Evolutionary conservation across 345 rosid species (phyloP), one percentile per base, ranked within the genome.

Genomic region (Eutrema heterophyllum): DNA sequence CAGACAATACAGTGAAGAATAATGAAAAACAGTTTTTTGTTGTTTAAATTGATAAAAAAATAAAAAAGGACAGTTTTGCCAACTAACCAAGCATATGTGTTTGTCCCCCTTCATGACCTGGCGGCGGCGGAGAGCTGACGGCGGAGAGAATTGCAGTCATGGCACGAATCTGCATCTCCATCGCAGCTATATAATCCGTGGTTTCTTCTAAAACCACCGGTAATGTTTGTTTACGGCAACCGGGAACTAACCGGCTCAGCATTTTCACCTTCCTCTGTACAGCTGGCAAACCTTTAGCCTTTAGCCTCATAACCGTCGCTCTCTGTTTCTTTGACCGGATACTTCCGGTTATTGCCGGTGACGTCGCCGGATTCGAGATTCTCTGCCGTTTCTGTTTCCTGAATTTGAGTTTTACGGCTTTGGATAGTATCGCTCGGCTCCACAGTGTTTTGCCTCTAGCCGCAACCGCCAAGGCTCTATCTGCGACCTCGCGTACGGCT

Each of bases 121-220:
- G 27, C 55, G 75, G 57, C 40, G 64, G 67, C 5, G 74, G 76
- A 29, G 87, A 70, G 77, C 73, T 71, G 35, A 84, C 51, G 75
- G 76, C 70, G 69, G 87, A 82, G 36, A 90, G 88, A 21, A 96
- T 75, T 27, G 90, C 89, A n/a, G 76, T 83, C 99, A 96, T 89
- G 76, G 96, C 87, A 58, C 95, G 82, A 51, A 96, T 86, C 78
- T 96, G 98, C 99, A 96, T 96, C 97, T 96, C 94, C 71, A 92
- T 81, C 3, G 99, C 99, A 10, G 94, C 90, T 44, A 96, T 96
- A 61, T 96, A 96, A 84, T 96, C 99, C 0, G 96, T 86, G 0
- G 95, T 92, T 72, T 96, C 98, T 70, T 96, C 98, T 33, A 96
- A 86, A 64, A 96, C 87, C 60, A 96, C 90, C 7, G 97, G 97